Conservation (phyloP, 768 basidiomycete species). For the Pisolithus marmoratus region DNA sequence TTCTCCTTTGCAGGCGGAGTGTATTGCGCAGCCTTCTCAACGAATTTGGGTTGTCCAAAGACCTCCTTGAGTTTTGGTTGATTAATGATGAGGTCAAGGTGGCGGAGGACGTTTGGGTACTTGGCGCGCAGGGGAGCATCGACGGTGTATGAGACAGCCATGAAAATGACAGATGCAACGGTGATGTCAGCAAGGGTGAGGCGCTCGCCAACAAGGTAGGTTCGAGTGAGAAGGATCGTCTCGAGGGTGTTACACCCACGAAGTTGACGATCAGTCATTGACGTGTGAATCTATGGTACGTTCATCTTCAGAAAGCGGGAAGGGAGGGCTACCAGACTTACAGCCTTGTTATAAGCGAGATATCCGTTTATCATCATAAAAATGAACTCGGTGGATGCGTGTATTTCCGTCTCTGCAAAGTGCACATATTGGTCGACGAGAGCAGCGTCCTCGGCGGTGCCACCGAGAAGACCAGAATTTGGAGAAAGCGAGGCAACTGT, state of each 20-base stretch:
- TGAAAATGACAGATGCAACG: slow-evolving; percentile 54
- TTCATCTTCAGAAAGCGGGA: neutral
- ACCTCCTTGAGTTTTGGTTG: slow-evolving; percentile 69
- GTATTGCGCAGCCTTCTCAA: slow-evolving; percentile 68
- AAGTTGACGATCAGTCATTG: slow-evolving; percentile 45
- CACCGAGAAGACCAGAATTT: slow-evolving; percentile 74
- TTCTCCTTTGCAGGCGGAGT: slow-evolving; percentile 73
- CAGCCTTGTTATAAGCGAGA: slow-evolving; percentile 80
- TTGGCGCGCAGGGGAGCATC: slow-evolving; percentile 64
- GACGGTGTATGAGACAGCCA: slow-evolving; percentile 48
- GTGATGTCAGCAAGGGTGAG: slow-evolving; percentile 89
- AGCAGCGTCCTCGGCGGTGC: slow-evolving; percentile 58
- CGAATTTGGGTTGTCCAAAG: slow-evolving; percentile 53
- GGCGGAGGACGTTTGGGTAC: slow-evolving; percentile 74
- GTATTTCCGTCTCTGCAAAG: slow-evolving; percentile 65
- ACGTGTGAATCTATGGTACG: slow-evolving; percentile 48
- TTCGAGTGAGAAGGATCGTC: slow-evolving; percentile 65
- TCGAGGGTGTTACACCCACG: slow-evolving; percentile 66
- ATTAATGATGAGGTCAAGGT: slow-evolving; percentile 82
- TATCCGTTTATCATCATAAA: slow-evolving; percentile 38
- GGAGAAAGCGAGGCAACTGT: slow-evolving; percentile 73
- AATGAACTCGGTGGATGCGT: slow-evolving; percentile 31
- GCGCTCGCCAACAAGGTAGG: slow-evolving; percentile 91
- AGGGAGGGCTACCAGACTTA: slow-evolving; percentile 30
- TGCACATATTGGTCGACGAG: slow-evolving; percentile 83